A percentile compares a stretch with the other conserved stretches of the same genome.
These are phyloP conservation scores for Lecanicillium sp. DNA, from an alignment of 2,329 filamentous ascomycete species.

Conservation along the genomic window DNA sequence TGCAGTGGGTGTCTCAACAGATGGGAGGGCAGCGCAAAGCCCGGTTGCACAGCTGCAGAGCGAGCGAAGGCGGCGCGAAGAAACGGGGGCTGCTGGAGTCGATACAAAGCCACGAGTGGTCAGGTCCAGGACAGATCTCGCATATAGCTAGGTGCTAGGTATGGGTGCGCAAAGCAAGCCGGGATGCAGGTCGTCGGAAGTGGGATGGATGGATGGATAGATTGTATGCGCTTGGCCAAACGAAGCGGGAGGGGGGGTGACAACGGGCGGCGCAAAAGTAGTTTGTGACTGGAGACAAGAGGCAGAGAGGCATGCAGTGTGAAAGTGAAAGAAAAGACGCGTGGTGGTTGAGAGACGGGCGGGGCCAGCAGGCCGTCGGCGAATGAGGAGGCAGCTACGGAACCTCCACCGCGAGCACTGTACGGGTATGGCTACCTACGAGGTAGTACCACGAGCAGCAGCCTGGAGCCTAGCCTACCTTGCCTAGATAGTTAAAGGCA, in stretches of 20 bases:
- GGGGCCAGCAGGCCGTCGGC: slow-evolving; percentile 10
- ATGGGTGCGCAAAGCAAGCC: slow-evolving; percentile 14
- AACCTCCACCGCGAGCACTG: too few relatives aligned
- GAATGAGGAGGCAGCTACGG: slow-evolving; percentile 13
- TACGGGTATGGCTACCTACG: too few relatives aligned
- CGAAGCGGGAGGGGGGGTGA: slow-evolving; percentile 10
- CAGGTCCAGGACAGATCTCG: slow-evolving; percentile 22
- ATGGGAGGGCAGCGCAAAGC: slow-evolving; percentile 13
- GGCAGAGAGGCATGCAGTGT: slow-evolving; percentile 9
- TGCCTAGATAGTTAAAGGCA: too few relatives aligned
- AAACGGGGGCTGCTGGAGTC: slow-evolving; percentile 14
- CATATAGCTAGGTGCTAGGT: too few relatives aligned
- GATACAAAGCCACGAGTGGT: slow-evolving; percentile 14
- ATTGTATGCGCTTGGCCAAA: neutral
- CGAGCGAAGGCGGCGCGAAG: slow-evolving; percentile 14
- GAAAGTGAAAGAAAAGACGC: slow-evolving; percentile 13
- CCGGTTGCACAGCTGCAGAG: slow-evolving; percentile 10
- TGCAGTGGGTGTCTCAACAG: slow-evolving; percentile 18
- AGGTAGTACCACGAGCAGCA: too few relatives aligned
- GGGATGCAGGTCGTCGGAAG: slow-evolving; percentile 21
- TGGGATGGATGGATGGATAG: slow-evolving; percentile 2
- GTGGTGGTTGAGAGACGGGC: slow-evolving; percentile 9
- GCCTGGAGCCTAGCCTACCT: too few relatives aligned
- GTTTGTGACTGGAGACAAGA: slow-evolving; percentile 2
- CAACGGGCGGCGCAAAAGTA: slow-evolving; percentile 9